phyloP scores from a whole-genome alignment of 345 rosid species.

The Heritiera littoralis region DNA sequence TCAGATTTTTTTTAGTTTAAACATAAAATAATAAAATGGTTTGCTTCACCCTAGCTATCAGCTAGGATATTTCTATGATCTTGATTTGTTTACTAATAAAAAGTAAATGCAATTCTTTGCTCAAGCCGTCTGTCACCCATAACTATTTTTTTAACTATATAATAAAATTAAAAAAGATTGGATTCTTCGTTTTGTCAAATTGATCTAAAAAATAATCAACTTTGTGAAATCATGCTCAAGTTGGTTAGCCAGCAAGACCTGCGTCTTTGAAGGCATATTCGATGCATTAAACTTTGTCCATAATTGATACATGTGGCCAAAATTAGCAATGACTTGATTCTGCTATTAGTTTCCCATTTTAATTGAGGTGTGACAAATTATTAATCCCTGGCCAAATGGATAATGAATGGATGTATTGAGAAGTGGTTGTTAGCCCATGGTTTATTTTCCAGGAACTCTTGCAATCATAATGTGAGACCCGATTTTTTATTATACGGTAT shows the following conservation, averaged over 20 bases:
- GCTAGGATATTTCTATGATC: not conserved
- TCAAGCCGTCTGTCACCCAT: not conserved
- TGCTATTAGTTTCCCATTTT: not conserved
- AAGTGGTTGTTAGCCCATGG: not conserved
- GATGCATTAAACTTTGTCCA: not conserved
- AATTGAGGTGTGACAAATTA: not conserved
- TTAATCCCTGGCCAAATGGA: not conserved
- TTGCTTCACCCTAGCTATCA: not conserved
- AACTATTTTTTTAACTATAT: not conserved
- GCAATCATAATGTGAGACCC: too few species aligned
- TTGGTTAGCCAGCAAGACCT: not conserved
- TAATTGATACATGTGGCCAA: not conserved
- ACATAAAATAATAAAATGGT: not conserved
- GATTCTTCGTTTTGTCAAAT: not conserved
- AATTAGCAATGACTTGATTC: not conserved
- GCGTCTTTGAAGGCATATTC: not conserved
- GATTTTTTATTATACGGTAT: too few species aligned
- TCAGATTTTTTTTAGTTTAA: not conserved
- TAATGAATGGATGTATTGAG: not conserved
- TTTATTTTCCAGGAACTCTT: not conserved
- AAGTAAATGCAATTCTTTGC: not conserved
- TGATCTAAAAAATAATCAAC: not conserved
- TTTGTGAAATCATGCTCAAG: not conserved
- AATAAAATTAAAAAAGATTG: not conserved
- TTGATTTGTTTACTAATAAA: not conserved